These are phyloP conservation scores for Coemansia sp. DNA, from an alignment of 192 early-diverging fungal species.

Conservation along the genomic window DNA sequence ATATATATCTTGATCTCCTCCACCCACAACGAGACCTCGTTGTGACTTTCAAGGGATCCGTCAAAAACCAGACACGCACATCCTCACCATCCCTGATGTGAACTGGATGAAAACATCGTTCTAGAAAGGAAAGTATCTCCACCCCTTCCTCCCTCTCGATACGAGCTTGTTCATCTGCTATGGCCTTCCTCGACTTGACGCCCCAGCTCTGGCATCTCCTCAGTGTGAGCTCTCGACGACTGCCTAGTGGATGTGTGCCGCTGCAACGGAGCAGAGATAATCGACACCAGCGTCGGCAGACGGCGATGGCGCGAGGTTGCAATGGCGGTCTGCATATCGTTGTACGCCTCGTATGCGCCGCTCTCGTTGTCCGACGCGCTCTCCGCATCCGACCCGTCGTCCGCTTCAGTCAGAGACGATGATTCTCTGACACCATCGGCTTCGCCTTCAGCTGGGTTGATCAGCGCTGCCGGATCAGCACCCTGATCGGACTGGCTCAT, in stretches of 20 bases:
- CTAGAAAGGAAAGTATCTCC: too few relatives aligned
- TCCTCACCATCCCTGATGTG: too few relatives aligned
- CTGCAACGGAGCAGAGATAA: not conserved
- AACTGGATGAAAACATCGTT: too few relatives aligned
- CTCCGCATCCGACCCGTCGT: slow-evolving; percentile 1
- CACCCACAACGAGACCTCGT: too few relatives aligned
- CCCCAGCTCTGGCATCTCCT: not conserved
- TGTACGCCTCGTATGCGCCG: slow-evolving; percentile 1
- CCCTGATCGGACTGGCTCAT: not conserved
- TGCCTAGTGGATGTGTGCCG: not conserved
- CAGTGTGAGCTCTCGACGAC: not conserved
- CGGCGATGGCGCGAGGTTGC: slow-evolving; percentile 1
- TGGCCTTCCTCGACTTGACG: not conserved
- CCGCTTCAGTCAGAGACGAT: not conserved
- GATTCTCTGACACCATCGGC: too few relatives aligned
- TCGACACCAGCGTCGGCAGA: slow-evolving; percentile 1
- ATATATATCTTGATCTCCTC: too few relatives aligned
- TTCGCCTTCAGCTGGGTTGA: too few relatives aligned
- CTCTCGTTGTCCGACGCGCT: slow-evolving; percentile 29
- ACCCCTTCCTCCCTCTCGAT: not conserved
- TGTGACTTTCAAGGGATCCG: too few relatives aligned
- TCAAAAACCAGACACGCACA: too few relatives aligned
- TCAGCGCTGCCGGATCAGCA: too few relatives aligned
- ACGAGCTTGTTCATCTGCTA: not conserved
- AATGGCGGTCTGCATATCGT: not conserved